Percentiles rank a stretch among this genome's conserved stretches.
Conservation (phyloP, 768 basidiomycete genomes). For the Gelatoporia subvermispora region DNA sequence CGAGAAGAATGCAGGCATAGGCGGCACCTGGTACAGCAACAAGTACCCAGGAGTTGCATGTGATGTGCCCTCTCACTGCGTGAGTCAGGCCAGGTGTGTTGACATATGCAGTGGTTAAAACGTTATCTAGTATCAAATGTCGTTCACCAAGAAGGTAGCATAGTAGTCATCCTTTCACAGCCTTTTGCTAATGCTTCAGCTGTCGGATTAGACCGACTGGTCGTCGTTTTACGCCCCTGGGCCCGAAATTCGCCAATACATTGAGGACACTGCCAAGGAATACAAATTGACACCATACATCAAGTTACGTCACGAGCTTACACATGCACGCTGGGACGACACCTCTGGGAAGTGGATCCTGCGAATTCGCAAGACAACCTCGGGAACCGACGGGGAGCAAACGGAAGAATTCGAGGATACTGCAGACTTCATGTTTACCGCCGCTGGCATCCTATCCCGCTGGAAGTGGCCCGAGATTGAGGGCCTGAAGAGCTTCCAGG, state of each 20-base stretch:
- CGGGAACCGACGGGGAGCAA: background rate
- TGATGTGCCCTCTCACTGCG: conserved; percentile 54
- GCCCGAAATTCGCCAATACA: conserved; percentile 50
- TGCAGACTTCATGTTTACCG: conserved; percentile 52
- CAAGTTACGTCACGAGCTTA: conserved; percentile 50
- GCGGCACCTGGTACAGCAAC: conserved; percentile 59
- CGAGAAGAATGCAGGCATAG: conserved; percentile 53
- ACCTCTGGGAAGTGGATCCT: conserved; percentile 52
- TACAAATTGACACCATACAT: conserved; percentile 50
- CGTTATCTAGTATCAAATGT: conserved; percentile 47
- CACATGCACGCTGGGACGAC: conserved; percentile 46
- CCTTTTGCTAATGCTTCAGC: too few relatives aligned
- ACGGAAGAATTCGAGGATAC: conserved; percentile 40
- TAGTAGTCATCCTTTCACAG: too few relatives aligned
- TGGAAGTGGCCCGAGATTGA: conserved; percentile 66
- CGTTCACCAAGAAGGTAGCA: conserved; percentile 46
- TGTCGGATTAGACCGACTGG: conserved; percentile 43
- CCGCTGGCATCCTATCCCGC: conserved; percentile 44
- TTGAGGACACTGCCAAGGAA: conserved; percentile 49
- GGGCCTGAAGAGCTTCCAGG: conserved; percentile 50
- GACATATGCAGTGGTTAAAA: background rate
- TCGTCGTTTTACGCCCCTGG: conserved; percentile 56
- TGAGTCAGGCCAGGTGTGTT: conserved; percentile 20
- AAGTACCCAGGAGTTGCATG: conserved; percentile 56
- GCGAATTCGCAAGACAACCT: conserved; percentile 27